Percentiles rank a stretch among this genome's conserved stretches.
These are phyloP conservation scores for Prunus armeniaca DNA, from an alignment of 306 rosid genomes.

Conservation along the genomic window DNA sequence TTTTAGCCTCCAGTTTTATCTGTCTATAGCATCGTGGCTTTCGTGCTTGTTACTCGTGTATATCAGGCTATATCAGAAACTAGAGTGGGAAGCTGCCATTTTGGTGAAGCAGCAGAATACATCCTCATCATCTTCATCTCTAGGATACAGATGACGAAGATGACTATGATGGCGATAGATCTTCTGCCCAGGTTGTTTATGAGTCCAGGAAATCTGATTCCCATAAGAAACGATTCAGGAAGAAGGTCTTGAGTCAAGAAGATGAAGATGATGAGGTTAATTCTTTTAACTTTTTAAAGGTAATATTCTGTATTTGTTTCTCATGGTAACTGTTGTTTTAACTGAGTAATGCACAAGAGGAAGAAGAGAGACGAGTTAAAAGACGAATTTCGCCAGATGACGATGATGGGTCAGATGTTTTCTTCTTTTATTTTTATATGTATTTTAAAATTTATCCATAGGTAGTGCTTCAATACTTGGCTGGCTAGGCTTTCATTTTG, in stretches of 20 bases:
- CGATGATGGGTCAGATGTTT: conserved; percentile 72
- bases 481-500: conserved; percentile 3
- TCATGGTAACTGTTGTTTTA: conserved; percentile 24
- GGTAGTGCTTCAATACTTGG: conserved; percentile 8
- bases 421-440: not conserved
- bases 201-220: conserved; percentile 38
- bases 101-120: conserved; percentile 51
- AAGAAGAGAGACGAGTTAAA: conserved; percentile 12
- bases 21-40: not conserved
- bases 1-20: not conserved
- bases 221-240: conserved; percentile 67
- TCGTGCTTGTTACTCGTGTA: conserved; percentile 7
- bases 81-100: conserved; percentile 85
- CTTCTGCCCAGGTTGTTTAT: conserved; percentile 32
- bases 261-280: conserved; percentile 37
- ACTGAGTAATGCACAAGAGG: conserved; percentile 41
- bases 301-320: conserved; percentile 22
- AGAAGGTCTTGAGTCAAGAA: conserved; percentile 53
- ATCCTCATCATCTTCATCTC: no score
- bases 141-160: not conserved
- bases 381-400: conserved; percentile 52
- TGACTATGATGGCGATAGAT: conserved; percentile 27
- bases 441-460: not conserved
- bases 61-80: conserved; percentile 73
- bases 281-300: conserved; percentile 21